A percentile compares a stretch with the other conserved stretches of the same genome.
Conservation (phyloP, 2,329 filamentous ascomycete species). For the Hymenoscyphus scutula region DNA sequence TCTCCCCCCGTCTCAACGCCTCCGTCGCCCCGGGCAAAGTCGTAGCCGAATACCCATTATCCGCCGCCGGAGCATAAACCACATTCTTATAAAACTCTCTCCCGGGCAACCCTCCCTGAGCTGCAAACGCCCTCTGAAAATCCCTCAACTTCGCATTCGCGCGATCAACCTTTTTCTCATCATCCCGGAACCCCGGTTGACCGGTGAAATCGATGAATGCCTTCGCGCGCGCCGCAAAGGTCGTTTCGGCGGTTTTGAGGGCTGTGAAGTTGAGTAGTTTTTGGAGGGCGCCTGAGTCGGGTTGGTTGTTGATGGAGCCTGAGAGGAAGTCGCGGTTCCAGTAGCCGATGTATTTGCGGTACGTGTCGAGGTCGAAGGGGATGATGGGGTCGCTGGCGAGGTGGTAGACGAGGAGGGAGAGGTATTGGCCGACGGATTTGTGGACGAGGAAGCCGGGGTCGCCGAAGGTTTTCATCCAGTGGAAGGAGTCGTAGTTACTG, state of each 20-base stretch:
- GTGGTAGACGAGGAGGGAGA: slow-evolving; percentile 44
- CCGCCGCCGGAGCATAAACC: not conserved
- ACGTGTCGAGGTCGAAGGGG: slow-evolving; percentile 37
- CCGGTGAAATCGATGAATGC: not conserved
- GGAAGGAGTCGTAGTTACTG: slow-evolving; percentile 75
- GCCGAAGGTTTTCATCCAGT: slow-evolving; percentile 76
- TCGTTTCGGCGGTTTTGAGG: not conserved
- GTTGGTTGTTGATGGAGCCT: not conserved
- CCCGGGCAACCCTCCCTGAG: not conserved
- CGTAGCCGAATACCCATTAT: slow-evolving; percentile 1
- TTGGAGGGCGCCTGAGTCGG: not conserved
- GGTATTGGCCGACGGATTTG: slow-evolving; percentile 51
- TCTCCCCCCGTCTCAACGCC: not conserved
- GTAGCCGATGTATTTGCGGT: not conserved
- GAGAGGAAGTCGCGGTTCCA: slow-evolving; percentile 5
- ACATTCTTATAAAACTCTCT: slow-evolving; percentile 11
- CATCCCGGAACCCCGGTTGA: not conserved
- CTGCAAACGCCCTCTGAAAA: slow-evolving; percentile 7
- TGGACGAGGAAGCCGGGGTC: slow-evolving; percentile 59
- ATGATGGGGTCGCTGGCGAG: slow-evolving; percentile 47
- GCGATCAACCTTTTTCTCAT: not conserved
- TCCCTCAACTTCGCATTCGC: slow-evolving; percentile 5
- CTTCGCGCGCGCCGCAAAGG: not conserved
- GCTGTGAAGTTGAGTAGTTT: not conserved
- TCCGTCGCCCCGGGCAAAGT: slow-evolving; percentile 4